Evolutionary conservation across 192 early-diverging fungal genomes (phyloP), one percentile per base, ranked within the genome.

Genomic region (Backusella morwellensis): DNA sequence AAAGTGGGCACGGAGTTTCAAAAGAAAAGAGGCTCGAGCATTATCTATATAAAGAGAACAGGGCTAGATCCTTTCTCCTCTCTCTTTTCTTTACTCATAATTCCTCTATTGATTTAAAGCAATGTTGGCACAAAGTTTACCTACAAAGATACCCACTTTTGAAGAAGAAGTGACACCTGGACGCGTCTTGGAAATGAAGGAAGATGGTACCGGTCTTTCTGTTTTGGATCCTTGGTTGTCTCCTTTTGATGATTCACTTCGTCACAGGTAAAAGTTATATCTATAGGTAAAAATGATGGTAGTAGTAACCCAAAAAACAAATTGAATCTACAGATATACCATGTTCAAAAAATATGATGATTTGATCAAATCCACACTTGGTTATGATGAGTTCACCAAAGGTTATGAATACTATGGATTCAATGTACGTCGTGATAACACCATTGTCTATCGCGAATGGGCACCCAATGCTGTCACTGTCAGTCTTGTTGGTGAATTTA

Each of bases 371-470:
- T 36, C 80, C 12, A 73, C 83, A 70, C 92, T 94, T 80, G 94
- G 97, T 36, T 92, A 93, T 69, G 96, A 96, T 75, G 85, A 86
- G 56, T 99, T 96, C 81, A 89, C 95, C 21, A 89, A 91, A 21
- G 92, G 92, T 29, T 96, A 94, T 77, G 92, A 97, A 74, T 72
- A 78, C 32, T 92, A 92, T 79, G 97, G 97, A 1, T 93, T 99
- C 77, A 90, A 92, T 74, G 86, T 93, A 23, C 83, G 83, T n/a
- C 41, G 77, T 17, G 88, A 92, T 63, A 68, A 78, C 4, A 88
- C 85, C 26, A 92, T 97, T 67, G 75, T 86, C 5, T 99, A 97
- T 85, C 86, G 95, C n/a, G 97, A 99, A 84, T 99, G 97, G 97
- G 97, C 97, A 41, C 97, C 97, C 7, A 91, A 91, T 56, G 97